phyloP scores from a whole-genome alignment of 140 eudicot genomes.

The Ambrosia hybrid region DNA sequence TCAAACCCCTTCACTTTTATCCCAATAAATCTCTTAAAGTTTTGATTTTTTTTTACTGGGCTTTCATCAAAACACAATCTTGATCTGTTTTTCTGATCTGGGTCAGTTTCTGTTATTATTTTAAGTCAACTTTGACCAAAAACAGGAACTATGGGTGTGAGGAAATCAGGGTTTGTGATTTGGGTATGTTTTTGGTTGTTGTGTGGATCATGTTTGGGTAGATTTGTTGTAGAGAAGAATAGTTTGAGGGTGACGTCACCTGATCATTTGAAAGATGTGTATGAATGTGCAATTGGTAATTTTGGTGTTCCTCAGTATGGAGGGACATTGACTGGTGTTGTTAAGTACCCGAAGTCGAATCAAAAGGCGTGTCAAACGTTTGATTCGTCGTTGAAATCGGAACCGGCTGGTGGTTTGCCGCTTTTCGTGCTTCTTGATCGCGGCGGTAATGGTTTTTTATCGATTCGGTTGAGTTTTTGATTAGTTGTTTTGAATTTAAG shows the following conservation, averaged over 20 bases:
- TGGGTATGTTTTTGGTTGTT: conserved; percentile 35
- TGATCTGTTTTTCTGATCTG: conserved; percentile 30
- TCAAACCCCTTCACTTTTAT: conserved; percentile 15
- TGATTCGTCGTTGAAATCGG: conserved; percentile 60
- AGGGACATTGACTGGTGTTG: conserved; percentile 79
- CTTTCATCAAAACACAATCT: conserved; percentile 4
- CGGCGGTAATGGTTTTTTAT: conserved; percentile 56
- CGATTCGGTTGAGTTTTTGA: background rate
- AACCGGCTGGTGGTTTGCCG: conserved; percentile 76
- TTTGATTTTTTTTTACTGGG: conserved; percentile 21
- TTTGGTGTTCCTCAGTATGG: conserved; percentile 98
- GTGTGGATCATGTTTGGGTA: conserved; percentile 59
- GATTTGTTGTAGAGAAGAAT: conserved; percentile 95
- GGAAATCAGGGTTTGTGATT: conserved; percentile 36
- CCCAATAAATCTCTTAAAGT: conserved; percentile 15
- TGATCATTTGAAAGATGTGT: conserved; percentile 52
- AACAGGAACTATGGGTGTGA: conserved; percentile 39
- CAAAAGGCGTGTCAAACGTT: conserved; percentile 68
- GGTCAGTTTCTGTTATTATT: conserved; percentile 1
- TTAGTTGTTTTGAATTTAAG: background rate
- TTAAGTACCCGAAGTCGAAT: conserved; percentile 61
- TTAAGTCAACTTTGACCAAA: conserved; percentile 28
- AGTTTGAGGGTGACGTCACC: conserved; percentile 87
- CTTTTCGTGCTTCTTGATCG: conserved; percentile 83
- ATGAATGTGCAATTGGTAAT: conserved; percentile 97